phyloP scores from a whole-genome alignment of 495 filamentous ascomycete genomes.

The Daldinia grandis region DNA sequence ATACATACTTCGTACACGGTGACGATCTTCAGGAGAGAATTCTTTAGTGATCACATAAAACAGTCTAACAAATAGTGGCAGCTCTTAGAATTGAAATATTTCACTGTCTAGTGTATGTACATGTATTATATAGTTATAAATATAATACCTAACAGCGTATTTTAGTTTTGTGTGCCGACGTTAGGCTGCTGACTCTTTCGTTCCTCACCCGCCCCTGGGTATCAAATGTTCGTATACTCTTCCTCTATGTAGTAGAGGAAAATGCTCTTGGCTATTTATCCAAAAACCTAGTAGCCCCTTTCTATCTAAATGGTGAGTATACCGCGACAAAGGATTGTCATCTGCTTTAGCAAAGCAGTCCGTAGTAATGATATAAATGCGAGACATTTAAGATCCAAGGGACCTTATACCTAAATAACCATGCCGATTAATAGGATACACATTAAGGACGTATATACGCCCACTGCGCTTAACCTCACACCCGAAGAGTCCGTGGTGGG shows the following conservation, averaged over 20 bases:
- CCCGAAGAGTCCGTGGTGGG: constrained; percentile 23
- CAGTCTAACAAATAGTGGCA: constrained; percentile 1
- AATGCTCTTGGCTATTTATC: constrained; percentile 10
- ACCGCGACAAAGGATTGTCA: not conserved
- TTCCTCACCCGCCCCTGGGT: constrained; percentile 22
- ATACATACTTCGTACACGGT: too few species aligned
- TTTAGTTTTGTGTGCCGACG: not conserved
- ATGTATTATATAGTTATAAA: constrained; percentile 36
- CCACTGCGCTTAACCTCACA: constrained; percentile 13
- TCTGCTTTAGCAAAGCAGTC: constrained; percentile 17
- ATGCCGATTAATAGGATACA: constrained; percentile 19
- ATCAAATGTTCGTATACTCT: constrained; percentile 26
- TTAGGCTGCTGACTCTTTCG: constrained; percentile 15
- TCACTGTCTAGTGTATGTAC: too few species aligned
- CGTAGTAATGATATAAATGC: constrained; percentile 17
- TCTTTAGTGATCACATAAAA: not conserved
- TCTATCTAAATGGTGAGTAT: constrained; percentile 5
- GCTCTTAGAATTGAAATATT: constrained; percentile 36
- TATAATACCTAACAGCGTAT: constrained; percentile 29
- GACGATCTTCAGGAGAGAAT: not conserved
- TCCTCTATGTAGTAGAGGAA: not conserved
- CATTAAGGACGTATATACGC: constrained; percentile 13
- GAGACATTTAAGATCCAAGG: constrained; percentile 4
- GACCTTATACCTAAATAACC: constrained; percentile 15
- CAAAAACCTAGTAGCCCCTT: constrained; percentile 11